Evolutionary conservation across 495 filamentous ascomycete species (phyloP).

Genomic region (Tuber microsphaerosporum): DNA sequence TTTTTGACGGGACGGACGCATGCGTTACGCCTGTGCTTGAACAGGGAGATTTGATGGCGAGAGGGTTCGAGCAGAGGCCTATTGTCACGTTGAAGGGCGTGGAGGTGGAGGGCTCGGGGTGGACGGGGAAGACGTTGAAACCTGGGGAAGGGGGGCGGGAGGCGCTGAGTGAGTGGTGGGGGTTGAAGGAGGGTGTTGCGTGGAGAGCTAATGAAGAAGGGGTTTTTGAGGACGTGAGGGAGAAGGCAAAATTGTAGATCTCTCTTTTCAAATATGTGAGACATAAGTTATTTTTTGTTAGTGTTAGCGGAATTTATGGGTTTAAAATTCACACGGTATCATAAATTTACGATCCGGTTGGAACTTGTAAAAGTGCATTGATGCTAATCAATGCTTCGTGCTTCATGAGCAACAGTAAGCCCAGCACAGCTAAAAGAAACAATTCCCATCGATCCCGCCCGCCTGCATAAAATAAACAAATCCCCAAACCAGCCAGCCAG

Average conservation of each 20-base stretch:
- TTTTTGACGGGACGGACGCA: conserved; percentile 85
- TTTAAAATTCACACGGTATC: neutral
- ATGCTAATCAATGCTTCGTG: neutral
- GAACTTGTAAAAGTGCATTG: neutral
- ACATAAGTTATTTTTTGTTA: neutral
- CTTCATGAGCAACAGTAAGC: neutral
- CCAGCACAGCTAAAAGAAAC: neutral
- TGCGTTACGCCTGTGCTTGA: conserved; percentile 82
- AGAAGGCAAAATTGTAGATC: conserved; percentile 49
- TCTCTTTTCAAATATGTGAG: neutral
- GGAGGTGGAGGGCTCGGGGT: conserved; percentile 57
- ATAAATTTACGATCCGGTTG: neutral
- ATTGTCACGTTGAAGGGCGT: conserved; percentile 61
- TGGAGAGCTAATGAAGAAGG: conserved; percentile 60
- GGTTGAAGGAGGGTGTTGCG: conserved; percentile 64
- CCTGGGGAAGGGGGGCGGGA: conserved; percentile 67
- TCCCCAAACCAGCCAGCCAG: neutral
- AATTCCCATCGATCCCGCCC: neutral
- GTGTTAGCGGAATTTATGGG: neutral
- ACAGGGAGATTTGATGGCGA: conserved; percentile 61
- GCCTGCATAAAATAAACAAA: neutral
- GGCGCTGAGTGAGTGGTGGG: conserved; percentile 65
- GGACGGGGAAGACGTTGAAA: conserved; percentile 53
- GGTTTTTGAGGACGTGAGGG: conserved; percentile 46
- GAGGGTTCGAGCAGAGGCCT: conserved; percentile 61